Evolutionary conservation across 352 stramenopile species (phyloP).

Genomic region (Phytophthora tentaculata): DNA sequence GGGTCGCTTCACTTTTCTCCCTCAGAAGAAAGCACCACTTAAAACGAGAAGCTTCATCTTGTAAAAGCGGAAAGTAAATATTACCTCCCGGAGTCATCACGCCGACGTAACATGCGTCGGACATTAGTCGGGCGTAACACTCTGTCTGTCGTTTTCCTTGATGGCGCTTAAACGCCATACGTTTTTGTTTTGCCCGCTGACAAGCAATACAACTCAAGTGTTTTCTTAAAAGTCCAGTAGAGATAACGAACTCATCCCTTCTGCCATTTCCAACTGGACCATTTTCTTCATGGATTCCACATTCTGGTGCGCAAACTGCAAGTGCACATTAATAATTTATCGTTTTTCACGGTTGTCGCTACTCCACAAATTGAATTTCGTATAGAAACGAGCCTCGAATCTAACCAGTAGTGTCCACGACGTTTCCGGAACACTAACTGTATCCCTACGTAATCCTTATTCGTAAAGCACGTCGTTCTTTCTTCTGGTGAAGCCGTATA

Average conservation of each 20-base stretch:
- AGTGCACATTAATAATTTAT: neutral
- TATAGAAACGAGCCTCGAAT: too few species aligned
- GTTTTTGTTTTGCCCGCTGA: slow-evolving; percentile 5
- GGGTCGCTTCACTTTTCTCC: neutral
- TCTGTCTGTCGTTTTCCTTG: neutral
- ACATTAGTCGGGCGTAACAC: slow-evolving; percentile 4
- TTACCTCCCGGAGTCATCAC: slow-evolving; percentile 2
- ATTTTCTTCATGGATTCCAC: neutral
- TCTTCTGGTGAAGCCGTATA: neutral
- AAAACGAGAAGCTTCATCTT: slow-evolving; percentile 1
- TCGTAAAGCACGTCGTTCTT: too few species aligned
- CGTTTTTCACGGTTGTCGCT: too few species aligned
- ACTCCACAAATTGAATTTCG: too few species aligned
- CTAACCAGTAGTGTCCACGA: too few species aligned
- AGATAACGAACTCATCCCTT: neutral
- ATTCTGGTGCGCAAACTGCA: neutral
- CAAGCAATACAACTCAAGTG: slow-evolving; percentile 10
- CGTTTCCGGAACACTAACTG: too few species aligned
- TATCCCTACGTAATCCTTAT: too few species aligned
- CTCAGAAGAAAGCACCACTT: neutral
- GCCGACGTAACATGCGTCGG: neutral
- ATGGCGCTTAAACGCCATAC: neutral
- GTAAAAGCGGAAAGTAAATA: slow-evolving; percentile 1
- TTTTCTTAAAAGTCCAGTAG: too few species aligned
- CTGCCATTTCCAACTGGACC: neutral